Percentiles rank a stretch among this genome's conserved stretches.
Evolutionary conservation across 106 monocot genomes (phyloP).

Genomic region (Acorus calamus): DNA sequence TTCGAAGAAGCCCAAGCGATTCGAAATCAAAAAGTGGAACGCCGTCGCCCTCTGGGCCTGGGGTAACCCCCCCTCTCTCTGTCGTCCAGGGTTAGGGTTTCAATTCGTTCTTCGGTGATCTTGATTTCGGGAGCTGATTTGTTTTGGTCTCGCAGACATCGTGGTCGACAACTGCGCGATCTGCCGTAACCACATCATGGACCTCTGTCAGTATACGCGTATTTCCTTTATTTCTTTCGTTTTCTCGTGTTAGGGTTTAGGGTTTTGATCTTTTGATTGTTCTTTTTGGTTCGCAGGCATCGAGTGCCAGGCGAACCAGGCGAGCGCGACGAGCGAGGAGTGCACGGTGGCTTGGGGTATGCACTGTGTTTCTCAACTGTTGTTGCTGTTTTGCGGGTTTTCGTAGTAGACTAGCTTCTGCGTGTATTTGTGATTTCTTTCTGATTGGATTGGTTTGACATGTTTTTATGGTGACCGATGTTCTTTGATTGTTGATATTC

Average conservation of each 20-base stretch:
- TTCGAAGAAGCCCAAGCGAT: slow-evolving; percentile 60
- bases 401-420: not conserved
- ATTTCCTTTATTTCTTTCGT: not conserved
- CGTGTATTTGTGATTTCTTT: too few relatives aligned
- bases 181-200: slow-evolving; percentile 94
- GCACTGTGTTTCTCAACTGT: not conserved
- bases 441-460: too few relatives aligned
- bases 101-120: too few relatives aligned
- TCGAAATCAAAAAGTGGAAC: slow-evolving; percentile 99
- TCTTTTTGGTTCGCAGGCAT: slow-evolving; percentile 33
- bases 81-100: too few relatives aligned
- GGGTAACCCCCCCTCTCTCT: slow-evolving; percentile 25
- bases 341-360: slow-evolving; percentile 95
- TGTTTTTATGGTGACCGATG: too few relatives aligned
- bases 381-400: not conserved
- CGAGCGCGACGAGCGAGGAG: slow-evolving; percentile 75
- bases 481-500: too few relatives aligned
- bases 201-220: slow-evolving; percentile 53
- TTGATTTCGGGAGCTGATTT: too few relatives aligned
- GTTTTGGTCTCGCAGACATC: slow-evolving; percentile 13
- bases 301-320: slow-evolving; percentile 89
- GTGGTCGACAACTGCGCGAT: slow-evolving; percentile 89
- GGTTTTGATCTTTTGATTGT: slow-evolving; percentile 1
- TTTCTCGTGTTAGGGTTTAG: slow-evolving; percentile 6
- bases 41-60: slow-evolving; percentile 89